Evolutionary conservation across 1,284 basidiomycete species (phyloP), one percentile per base, ranked within the genome.

Genomic region (Crepidotus sp.): DNA sequence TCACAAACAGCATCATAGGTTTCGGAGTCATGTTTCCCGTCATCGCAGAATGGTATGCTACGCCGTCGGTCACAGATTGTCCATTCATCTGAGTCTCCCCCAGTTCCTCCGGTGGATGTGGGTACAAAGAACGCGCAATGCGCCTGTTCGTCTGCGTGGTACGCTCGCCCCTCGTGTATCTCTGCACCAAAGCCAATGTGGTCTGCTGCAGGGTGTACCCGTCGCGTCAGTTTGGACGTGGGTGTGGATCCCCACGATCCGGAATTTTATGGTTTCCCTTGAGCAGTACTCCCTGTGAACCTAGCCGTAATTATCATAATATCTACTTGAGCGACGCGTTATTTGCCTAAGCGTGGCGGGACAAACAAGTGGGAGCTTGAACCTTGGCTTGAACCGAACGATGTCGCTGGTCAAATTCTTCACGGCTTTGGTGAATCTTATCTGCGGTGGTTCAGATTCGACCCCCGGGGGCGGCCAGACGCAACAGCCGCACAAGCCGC

Each of bases 21-120:
- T 47, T 42, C 29, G 40, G 40, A 6, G 25, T 47, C 7, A 15
- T 47, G 17, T 47, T 47, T 19, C 45, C 45, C 9, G 22, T 37
- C 22, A 36, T 46, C 8, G 35, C 29, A 14, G 29, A 46, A 42
- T 46, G 45, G 45, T 47, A 42, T 46, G 45, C 40, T 47, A n/a
- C 7, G 39, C 9, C 11, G 5, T 36, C 19, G 5, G n/a, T 11
- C 8, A 4, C 10, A 1, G 13, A 18, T 33, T 17, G 6, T 13
- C 13, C n/a, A n/a, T n/a, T 8, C 13, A 24, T 14, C 21, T 19
- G 11, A 17, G 9, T 39, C 5, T n/a, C 6, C 22, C 29, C 6
- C 18, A 39, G 37, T 22, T 32, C 29, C 8, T 6, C 5, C 10
- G 29, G n/a, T 2, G 5, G 7, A 18, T 46, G 45, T 11, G 27